Evolutionary conservation across 2,329 filamentous ascomycete genomes (phyloP).

Genomic region (Ceratocystis alfenasii): DNA sequence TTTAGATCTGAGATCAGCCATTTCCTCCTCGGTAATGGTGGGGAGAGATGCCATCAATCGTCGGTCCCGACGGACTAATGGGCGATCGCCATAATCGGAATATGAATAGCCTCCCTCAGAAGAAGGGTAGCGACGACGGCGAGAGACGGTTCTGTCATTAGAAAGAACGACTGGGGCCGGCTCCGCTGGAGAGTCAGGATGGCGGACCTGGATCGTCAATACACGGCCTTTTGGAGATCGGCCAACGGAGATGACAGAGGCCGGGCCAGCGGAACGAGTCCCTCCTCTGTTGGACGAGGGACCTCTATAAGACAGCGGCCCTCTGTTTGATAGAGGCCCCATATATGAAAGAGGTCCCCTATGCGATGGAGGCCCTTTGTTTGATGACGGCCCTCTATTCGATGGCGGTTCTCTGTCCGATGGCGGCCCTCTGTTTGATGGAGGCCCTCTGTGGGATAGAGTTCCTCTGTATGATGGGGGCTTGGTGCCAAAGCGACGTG

Average conservation of each 20-base stretch:
- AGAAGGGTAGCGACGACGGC: background rate
- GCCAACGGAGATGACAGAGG: slow-evolving; percentile 4
- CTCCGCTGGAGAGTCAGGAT: slow-evolving; percentile 13
- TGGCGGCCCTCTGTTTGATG: background rate
- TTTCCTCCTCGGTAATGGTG: slow-evolving; percentile 18
- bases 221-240: slow-evolving; percentile 16
- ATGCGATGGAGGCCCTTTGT: background rate
- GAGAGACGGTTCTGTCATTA: background rate
- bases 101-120: background rate
- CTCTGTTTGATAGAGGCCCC: background rate
- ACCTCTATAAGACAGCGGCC: background rate
- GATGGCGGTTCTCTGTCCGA: background rate
- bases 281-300: background rate
- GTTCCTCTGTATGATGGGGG: slow-evolving; percentile 3
- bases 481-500: slow-evolving; percentile 1
- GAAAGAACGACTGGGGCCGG: slow-evolving; percentile 7
- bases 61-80: background rate
- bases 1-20: slow-evolving; percentile 15
- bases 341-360: background rate
- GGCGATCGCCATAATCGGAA: background rate
- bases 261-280: slow-evolving; percentile 6
- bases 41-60: background rate
- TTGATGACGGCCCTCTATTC: background rate
- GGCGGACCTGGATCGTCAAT: slow-evolving; percentile 21
- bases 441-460: background rate